Evolutionary conservation across 208 protist species (phyloP), one percentile per base, ranked within the genome.

Genomic region (Wallacemonas sp.): DNA sequence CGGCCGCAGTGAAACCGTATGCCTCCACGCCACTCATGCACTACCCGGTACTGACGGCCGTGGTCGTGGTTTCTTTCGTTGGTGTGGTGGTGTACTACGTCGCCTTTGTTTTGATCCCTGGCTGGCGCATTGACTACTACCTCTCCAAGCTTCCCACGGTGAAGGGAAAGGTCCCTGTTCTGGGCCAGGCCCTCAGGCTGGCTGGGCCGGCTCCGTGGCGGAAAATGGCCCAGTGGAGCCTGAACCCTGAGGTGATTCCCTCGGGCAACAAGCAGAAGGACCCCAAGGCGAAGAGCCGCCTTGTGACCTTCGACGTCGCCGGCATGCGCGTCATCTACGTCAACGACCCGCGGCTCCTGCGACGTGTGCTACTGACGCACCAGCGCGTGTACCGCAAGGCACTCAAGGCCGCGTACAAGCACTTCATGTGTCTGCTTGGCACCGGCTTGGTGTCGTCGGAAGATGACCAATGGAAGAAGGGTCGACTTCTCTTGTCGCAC

Each of bases 341-440:
- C 45, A 93, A 94, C 61, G 74, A 94, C 31, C 91, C 91, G 3
- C 62, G 71, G 23, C 75, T 97, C 29, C 59, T 97, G 26, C 89
- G 87, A 48, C 91, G 89, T 20, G 86, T 97, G 14, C 79, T 97
- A 0, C 65, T 88, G 44, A 92, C 87, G n/a, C 79, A 94, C 52
- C 88, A 93, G 75, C 80, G 87, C 42, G 91, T 87, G 66, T 97
- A 97, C 73, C 65, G 70, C 57, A 97, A 97, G 70, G 92, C 86
- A 52, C 74, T 92, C 44, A 81, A 72, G 10, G 80, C 77, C 18
- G 86, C 87, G 16, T 97, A 97, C 77, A 94, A 91, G 57, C 89
- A 93, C 59, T 97, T 97, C 64, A 81, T 97, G 79, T 94, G 87
- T 54, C 72, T 95, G 5, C 87, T 97, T 55, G 92, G 92, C 38